Conservation (phyloP, 2,329 filamentous ascomycete species). For the Boeremia lycopersici region DNA sequence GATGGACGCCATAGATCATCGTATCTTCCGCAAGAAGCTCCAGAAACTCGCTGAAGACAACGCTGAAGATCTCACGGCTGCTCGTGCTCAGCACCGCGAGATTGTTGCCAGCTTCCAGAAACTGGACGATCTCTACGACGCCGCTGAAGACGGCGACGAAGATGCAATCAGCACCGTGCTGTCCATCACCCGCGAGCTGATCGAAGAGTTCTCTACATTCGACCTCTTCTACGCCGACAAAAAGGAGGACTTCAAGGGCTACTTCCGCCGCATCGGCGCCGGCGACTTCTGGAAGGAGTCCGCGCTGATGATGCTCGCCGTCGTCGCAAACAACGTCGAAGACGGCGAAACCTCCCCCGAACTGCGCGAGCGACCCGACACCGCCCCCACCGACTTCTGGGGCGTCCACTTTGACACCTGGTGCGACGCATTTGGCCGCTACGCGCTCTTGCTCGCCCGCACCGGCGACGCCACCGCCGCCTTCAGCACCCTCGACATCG, state of each 20-base stretch:
- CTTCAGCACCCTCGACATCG: conserved; percentile 80
- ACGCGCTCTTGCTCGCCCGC: conserved; percentile 76
- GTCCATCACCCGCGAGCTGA: conserved; percentile 62
- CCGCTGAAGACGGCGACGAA: conserved; percentile 56
- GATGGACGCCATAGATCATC: conserved; percentile 35
- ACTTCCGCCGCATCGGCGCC: conserved; percentile 41
- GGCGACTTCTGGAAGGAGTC: conserved; percentile 45
- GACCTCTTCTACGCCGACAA: conserved; percentile 62
- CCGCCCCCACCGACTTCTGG: conserved; percentile 65
- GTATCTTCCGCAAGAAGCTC: conserved; percentile 38
- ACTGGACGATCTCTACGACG: conserved; percentile 49
- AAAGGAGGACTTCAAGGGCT: conserved; percentile 49
- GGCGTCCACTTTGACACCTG: conserved; percentile 82
- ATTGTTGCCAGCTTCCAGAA: conserved; percentile 52
- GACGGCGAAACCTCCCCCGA: conserved; percentile 38
- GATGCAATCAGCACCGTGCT: conserved; percentile 62
- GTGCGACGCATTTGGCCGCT: conserved; percentile 89
- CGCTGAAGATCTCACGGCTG: conserved; percentile 51
- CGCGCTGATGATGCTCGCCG: conserved; percentile 43
- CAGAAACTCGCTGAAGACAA: conserved; percentile 31
- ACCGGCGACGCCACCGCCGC: conserved; percentile 71
- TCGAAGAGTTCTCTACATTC: conserved; percentile 66
- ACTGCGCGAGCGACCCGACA: conserved; percentile 34
- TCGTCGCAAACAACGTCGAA: conserved; percentile 42
- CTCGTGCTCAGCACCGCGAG: conserved; percentile 43